Evolutionary conservation across 1,284 basidiomycete species (phyloP).

Genomic region (Sporisorium exsertum): DNA sequence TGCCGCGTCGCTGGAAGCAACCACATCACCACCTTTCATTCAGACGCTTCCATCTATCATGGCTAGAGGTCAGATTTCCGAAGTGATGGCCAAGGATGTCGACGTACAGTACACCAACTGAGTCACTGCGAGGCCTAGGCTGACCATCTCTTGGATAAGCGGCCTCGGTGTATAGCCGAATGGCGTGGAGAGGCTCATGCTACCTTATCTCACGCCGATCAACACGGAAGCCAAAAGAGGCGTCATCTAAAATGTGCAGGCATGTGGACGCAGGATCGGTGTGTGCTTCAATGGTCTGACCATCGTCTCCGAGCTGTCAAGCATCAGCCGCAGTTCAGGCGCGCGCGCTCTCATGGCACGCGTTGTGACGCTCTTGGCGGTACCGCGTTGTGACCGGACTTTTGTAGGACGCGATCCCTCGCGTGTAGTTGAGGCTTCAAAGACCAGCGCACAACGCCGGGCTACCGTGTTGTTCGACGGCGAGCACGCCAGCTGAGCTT

Average conservation of each 20-base stretch:
- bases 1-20: too few species aligned
- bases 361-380: not conserved
- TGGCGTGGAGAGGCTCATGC: not conserved
- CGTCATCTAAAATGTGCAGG: not conserved
- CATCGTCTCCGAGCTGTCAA: not conserved
- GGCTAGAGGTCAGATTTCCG: not conserved
- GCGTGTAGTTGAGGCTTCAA: not conserved
- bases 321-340: not conserved
- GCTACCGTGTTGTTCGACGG: not conserved
- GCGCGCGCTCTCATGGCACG: slow-evolving; percentile 1
- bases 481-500: not conserved
- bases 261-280: slow-evolving; percentile 8
- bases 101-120: not conserved
- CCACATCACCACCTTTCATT: too few species aligned
- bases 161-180: slow-evolving; percentile 10
- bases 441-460: not conserved
- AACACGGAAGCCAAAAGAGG: not conserved
- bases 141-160: not conserved
- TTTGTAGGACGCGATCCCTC: not conserved
- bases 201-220: slow-evolving; percentile 1
- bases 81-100: not conserved
- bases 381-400: not conserved
- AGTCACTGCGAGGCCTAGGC: not conserved
- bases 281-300: not conserved
- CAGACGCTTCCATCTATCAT: too few species aligned